phyloP scores from a whole-genome alignment of 2,329 filamentous ascomycete genomes.

The Penicillium sp. region DNA sequence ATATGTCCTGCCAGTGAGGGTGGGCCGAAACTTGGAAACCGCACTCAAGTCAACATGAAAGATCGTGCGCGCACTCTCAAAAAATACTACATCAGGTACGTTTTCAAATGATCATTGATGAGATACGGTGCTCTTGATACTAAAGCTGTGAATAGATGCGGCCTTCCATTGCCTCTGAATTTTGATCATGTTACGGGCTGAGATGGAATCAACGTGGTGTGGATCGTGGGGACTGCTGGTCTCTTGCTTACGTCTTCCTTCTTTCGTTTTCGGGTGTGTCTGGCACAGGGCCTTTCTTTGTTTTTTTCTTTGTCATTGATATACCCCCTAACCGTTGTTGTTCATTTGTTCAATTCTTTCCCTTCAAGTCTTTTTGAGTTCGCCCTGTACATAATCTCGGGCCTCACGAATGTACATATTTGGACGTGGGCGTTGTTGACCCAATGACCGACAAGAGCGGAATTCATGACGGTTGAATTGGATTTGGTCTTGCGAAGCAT shows the following conservation, averaged over 20 bases:
- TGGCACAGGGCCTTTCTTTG: too few species aligned
- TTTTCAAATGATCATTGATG: not conserved
- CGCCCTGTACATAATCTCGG: too few species aligned
- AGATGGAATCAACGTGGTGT: not conserved
- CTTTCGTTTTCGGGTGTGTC: too few species aligned
- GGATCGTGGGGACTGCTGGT: not conserved
- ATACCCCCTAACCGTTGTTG: too few species aligned
- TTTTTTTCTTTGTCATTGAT: too few species aligned
- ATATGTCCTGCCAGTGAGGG: conserved; percentile 24
- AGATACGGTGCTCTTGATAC: not conserved
- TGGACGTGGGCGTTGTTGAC: too few species aligned
- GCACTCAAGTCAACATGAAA: conserved; percentile 51
- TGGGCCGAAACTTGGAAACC: conserved; percentile 28
- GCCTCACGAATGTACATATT: too few species aligned
- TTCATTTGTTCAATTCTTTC: too few species aligned
- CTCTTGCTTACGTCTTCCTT: not conserved
- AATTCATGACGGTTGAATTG: too few species aligned
- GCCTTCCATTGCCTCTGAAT: not conserved
- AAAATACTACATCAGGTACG: conserved; percentile 33
- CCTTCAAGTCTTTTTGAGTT: too few species aligned
- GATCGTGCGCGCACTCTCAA: conserved; percentile 53
- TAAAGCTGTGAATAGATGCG: not conserved
- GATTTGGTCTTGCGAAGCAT: too few species aligned
- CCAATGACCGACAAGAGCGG: too few species aligned
- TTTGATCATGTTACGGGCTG: not conserved